These are phyloP conservation scores for Eucalyptus erythrocorys DNA, from an alignment of 345 rosid species.

Conservation along the genomic window DNA sequence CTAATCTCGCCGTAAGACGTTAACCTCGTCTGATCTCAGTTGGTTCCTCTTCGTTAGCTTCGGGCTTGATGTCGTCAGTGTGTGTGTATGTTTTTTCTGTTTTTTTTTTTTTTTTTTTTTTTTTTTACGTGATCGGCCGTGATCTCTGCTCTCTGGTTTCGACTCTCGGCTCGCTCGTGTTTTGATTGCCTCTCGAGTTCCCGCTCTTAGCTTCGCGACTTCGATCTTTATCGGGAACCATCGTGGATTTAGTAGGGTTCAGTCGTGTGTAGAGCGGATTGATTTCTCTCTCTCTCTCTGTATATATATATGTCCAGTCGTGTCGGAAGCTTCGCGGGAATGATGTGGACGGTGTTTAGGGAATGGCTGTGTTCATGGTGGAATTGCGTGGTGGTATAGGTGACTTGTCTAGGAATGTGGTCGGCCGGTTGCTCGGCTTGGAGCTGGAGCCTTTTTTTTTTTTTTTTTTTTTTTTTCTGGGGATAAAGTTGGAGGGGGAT, in stretches of 20 bases:
- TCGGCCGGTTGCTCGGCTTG: background rate
- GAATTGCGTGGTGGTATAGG: background rate
- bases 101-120: no score
- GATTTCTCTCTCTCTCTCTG: background rate
- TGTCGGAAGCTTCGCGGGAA: background rate
- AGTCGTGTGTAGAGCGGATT: background rate
- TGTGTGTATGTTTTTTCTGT: background rate
- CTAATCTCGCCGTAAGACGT: background rate
- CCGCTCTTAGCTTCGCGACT: background rate
- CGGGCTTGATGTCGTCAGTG: background rate
- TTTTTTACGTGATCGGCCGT: background rate
- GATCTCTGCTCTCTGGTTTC: background rate
- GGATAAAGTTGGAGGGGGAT: background rate
- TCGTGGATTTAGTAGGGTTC: background rate
- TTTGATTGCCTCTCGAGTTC: background rate
- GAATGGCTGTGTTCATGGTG: background rate
- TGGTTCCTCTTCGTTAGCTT: background rate
- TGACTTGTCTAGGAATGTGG: background rate
- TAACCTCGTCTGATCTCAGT: background rate
- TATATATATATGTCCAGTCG: background rate
- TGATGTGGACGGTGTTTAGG: background rate
- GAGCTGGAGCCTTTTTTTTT: background rate
- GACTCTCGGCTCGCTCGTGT: background rate
- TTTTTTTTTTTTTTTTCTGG: background rate
- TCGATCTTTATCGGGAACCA: background rate